These are phyloP conservation scores for Pleurotus eryngii DNA, from an alignment of 768 basidiomycete genomes.

Conservation along the genomic window DNA sequence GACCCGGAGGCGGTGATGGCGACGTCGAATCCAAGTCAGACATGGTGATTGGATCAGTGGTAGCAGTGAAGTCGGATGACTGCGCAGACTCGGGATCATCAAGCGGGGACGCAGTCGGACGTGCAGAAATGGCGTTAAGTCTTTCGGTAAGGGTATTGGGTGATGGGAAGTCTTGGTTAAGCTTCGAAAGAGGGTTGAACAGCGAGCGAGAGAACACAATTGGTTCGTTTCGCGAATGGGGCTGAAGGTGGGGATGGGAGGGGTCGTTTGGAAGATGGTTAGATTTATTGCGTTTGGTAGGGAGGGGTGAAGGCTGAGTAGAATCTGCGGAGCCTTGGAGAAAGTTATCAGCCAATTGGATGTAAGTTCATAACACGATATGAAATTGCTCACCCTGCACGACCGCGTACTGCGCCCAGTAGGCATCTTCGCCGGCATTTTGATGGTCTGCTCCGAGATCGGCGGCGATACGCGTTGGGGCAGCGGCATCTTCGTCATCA, in stretches of 20 bases:
- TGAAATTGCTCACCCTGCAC: conserved; percentile 55
- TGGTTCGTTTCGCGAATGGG: conserved; percentile 16
- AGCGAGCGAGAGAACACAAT: conserved; percentile 19
- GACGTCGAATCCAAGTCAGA: conserved; percentile 12
- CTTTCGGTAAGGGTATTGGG: conserved; percentile 37
- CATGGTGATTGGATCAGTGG: conserved; percentile 8
- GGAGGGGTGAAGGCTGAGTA: conserved; percentile 53
- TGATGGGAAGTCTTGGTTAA: conserved; percentile 38
- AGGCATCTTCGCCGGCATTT: conserved; percentile 49
- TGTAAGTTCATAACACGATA: not conserved
- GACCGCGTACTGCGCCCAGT: conserved; percentile 72
- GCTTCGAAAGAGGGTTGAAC: conserved; percentile 30
- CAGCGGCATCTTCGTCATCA: conserved; percentile 22
- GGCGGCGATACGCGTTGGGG: conserved; percentile 5
- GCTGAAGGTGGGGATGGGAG: conserved; percentile 28
- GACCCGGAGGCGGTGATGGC: conserved; percentile 11
- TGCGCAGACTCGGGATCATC: conserved; percentile 20
- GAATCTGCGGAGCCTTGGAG: conserved; percentile 67
- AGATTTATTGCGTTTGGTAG: conserved; percentile 18
- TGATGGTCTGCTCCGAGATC: conserved; percentile 16
- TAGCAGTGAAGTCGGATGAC: conserved; percentile 11
- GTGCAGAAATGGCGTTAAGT: conserved; percentile 32
- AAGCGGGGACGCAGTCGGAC: conserved; percentile 20
- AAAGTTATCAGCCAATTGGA: conserved; percentile 1
- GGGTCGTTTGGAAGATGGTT: conserved; percentile 17